Evolutionary conservation across 306 rosid genomes (phyloP), one percentile per base, ranked within the genome.

Genomic region (Mucuna pruriens): DNA sequence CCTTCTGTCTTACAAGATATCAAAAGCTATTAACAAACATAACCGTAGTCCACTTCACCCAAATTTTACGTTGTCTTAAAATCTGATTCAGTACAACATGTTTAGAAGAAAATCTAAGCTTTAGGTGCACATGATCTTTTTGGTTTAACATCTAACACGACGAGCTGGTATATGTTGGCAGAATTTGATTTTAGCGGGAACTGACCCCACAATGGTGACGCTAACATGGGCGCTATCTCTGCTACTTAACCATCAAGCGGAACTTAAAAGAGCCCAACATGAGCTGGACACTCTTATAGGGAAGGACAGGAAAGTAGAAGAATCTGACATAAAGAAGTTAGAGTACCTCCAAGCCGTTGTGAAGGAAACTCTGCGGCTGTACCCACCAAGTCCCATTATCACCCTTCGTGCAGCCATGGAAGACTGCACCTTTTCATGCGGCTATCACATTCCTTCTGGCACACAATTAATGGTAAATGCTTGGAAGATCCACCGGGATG

Each of bases 101-200:
- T 34, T 55, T 9, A 44, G 12, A 33, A 45, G 54, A 71, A 62
- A 33, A 31, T 15, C 19, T 5, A 12, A 62, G 44, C 40, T 31
- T 63, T 65, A 17, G 33, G 33, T 66, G 9, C 72, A 66, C n/a
- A 4, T 16, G 26, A 33, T 13, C 25, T 9, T 31, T 82, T n/a
- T 9, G 4, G 65, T 20, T 36, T 65, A 31, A 65, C 48, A 19
- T 39, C 20, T 33, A 63, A 62, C 33, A 69, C 39, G 3, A 38
- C 7, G 64, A 61, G 6, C 34, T 23, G 29, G 34, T 67, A 40
- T 46, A 49, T 80, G 22, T 63, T 75, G 23, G 86, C 84, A 84
- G 87, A 87, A 87, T 77, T 67, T 87, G 52, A 74, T 86, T 71
- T 64, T 86, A 66, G 89, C 87, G 49, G 87, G 86, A 84, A 78